These are phyloP conservation scores for Penicillium goetzii DNA, from an alignment of 495 filamentous ascomycete species.

Conservation along the genomic window DNA sequence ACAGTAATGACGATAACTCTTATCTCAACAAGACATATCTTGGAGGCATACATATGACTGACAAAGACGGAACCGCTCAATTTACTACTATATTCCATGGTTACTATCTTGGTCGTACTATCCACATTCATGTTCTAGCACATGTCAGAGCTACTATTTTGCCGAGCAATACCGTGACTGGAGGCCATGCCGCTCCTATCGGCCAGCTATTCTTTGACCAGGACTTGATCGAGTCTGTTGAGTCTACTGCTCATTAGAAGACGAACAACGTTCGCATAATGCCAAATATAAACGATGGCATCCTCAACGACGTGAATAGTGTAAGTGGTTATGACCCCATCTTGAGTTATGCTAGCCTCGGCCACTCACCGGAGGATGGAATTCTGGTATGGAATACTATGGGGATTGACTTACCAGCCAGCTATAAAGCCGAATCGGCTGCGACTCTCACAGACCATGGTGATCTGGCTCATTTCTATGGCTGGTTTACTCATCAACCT, in stretches of 20 bases:
- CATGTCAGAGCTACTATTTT: slow-evolving; percentile 48
- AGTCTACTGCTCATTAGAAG: slow-evolving; percentile 57
- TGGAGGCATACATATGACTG: slow-evolving; percentile 55
- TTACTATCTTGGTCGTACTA: slow-evolving; percentile 55
- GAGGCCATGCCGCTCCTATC: slow-evolving; percentile 56
- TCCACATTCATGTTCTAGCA: slow-evolving; percentile 52
- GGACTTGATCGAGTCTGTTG: slow-evolving; percentile 47
- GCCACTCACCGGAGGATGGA: not conserved
- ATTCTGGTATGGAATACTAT: not conserved
- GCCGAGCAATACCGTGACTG: slow-evolving; percentile 53
- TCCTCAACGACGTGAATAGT: slow-evolving; percentile 45
- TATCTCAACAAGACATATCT: slow-evolving; percentile 53
- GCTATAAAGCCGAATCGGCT: not conserved
- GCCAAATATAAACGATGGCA: slow-evolving; percentile 53
- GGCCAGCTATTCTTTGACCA: slow-evolving; percentile 66
- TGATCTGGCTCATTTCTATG: not conserved
- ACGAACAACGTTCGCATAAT: slow-evolving; percentile 52
- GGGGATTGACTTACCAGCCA: not conserved
- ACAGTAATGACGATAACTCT: slow-evolving; percentile 29
- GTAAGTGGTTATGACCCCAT: not conserved
- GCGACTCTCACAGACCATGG: slow-evolving; percentile 1
- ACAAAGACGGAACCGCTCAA: slow-evolving; percentile 50
- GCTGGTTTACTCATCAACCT: not conserved
- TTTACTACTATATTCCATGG: slow-evolving; percentile 58
- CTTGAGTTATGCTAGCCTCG: not conserved